These are phyloP conservation scores for Chrysanthemum seticuspe DNA, from an alignment of 129 eudicot genomes.

Conservation along the genomic window DNA sequence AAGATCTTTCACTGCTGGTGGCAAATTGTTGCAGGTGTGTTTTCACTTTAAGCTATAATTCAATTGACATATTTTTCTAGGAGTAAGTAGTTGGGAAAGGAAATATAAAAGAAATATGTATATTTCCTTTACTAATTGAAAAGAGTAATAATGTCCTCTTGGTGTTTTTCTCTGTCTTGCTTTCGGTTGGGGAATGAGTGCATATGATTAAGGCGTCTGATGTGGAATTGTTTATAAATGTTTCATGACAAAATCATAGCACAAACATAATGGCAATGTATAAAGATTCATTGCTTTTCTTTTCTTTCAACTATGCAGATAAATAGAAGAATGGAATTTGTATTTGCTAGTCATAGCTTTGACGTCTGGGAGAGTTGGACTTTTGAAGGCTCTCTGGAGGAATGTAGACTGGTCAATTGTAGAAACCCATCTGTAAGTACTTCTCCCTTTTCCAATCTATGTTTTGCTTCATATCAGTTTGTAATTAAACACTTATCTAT, in stretches of 20 bases:
- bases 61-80: background rate
- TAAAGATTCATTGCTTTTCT: constrained; percentile 7
- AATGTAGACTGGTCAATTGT: constrained; percentile 88
- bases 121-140: background rate
- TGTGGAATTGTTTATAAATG: constrained; percentile 3
- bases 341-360: constrained; percentile 96
- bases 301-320: constrained; percentile 54
- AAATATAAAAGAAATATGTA: too few relatives aligned
- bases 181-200: constrained; percentile 7
- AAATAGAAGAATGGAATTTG: constrained; percentile 95
- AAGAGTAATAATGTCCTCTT: background rate
- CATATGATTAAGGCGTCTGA: constrained; percentile 12
- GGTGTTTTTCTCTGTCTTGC: background rate
- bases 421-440: constrained; percentile 80
- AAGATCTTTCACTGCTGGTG: constrained; percentile 98
- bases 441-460: background rate
- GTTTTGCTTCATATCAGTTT: constrained; percentile 1
- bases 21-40: constrained; percentile 91
- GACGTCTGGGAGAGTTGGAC: constrained; percentile 99
- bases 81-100: background rate
- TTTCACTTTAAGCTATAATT: constrained; percentile 3
- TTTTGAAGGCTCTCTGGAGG: constrained; percentile 88
- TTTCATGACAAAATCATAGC: constrained; percentile 1
- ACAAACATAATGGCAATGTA: background rate
- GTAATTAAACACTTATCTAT: background rate